These are phyloP conservation scores for Hygrophorus russula DNA, from an alignment of 768 basidiomycete species.

Conservation along the genomic window DNA sequence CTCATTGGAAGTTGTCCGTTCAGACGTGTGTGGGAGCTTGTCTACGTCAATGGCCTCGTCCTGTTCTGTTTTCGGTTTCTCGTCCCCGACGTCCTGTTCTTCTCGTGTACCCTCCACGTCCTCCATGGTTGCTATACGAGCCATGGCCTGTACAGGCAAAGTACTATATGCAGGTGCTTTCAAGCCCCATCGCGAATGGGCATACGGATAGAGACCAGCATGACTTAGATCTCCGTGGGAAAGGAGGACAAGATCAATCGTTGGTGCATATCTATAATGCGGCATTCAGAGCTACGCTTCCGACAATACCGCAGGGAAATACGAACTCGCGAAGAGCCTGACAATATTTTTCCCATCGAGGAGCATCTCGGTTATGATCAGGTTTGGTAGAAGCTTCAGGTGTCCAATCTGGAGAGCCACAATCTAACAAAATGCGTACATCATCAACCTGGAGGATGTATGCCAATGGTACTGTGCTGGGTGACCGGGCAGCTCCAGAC, in stretches of 20 bases:
- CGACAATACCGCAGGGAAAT: not conserved
- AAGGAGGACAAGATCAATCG: slow-evolving; percentile 82
- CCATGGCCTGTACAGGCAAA: slow-evolving; percentile 93
- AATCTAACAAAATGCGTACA: slow-evolving; percentile 86
- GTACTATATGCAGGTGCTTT: slow-evolving; percentile 90
- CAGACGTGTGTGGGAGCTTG: slow-evolving; percentile 16
- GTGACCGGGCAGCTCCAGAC: slow-evolving; percentile 69
- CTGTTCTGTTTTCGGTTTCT: slow-evolving; percentile 15
- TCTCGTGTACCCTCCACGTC: slow-evolving; percentile 75
- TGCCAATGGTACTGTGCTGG: slow-evolving; percentile 52
- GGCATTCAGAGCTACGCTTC: not conserved
- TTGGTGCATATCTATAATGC: slow-evolving; percentile 53
- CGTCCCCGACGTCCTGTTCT: slow-evolving; percentile 57
- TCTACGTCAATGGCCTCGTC: slow-evolving; percentile 17
- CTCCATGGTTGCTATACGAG: slow-evolving; percentile 80
- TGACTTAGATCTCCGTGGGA: slow-evolving; percentile 90
- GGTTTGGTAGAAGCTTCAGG: slow-evolving; percentile 39
- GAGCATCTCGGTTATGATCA: slow-evolving; percentile 21
- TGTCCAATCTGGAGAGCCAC: slow-evolving; percentile 83
- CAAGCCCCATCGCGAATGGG: slow-evolving; percentile 78
- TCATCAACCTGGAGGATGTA: slow-evolving; percentile 94
- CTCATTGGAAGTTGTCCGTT: slow-evolving; percentile 22
- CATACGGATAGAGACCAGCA: slow-evolving; percentile 88
- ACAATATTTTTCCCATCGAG: slow-evolving; percentile 58
- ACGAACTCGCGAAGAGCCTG: slow-evolving; percentile 56